Base-by-base conservation (phyloP, 106 monocot genomes). In the Amphibolis antarctica region DNA sequence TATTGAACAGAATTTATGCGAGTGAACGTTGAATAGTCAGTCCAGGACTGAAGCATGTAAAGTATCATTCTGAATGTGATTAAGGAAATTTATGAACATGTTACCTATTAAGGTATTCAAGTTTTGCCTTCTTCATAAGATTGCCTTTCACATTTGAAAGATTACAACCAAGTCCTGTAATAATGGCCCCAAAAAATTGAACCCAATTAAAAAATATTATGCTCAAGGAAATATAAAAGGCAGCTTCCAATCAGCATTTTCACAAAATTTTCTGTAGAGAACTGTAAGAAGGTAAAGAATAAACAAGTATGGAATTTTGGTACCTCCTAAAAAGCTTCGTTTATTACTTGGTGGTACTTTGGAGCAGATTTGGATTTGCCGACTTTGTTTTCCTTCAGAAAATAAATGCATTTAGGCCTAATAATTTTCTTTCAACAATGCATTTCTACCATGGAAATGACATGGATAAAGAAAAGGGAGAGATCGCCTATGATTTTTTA, bases 41-140 rank as follows among this genome's bases (percentile, higher is more conserved):
- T 49, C n/a, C n/a, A 17, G 13, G 15, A 49, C 13, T n/a, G n/a
- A n/a, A 14, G 48, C 48, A 9, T 49, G n/a, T 49, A 57, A 57
- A 3, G 26, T 26, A 9, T 28, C 26, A 14, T 57, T 10, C 17
- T 57, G 55, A 12, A 55, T 10, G 46, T 10, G 3, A 49, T 17
- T 4, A 49, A 57, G 26, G 23, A 56, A n/a, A 14, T 28, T 11
- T 57, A 36, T 13, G 28, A 28, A 0, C 26, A 28, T 28, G 3
- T 53, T 62, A 93, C 88, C 93, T 88, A 19, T 83, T 80, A 44
- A 85, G 68, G 54, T 17, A 77, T 74, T 93, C 93, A 18, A 85
- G 60, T 71, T 78, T 88, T 71, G 93, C 88, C 66, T 93, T 93
- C 76, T 93, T 93, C 81, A 93, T 72, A n/a, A 93, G 50, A 65